Evolutionary conservation across 1,139 yeast species (phyloP).

Genomic region (Debaryomyces coudertii): DNA sequence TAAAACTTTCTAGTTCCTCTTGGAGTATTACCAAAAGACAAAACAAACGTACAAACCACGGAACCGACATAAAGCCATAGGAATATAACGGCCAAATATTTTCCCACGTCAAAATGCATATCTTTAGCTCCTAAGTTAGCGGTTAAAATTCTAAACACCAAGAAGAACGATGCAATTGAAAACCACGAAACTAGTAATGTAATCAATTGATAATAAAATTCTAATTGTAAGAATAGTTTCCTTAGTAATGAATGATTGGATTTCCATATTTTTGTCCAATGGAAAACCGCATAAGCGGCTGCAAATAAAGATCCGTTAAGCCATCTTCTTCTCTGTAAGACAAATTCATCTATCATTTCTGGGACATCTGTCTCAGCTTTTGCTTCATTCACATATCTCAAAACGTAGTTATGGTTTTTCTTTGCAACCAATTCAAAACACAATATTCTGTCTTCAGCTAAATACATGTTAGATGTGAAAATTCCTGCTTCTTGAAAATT

Average conservation of each 20-base stretch:
- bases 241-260: slow-evolving; percentile 66
- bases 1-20: slow-evolving; percentile 50
- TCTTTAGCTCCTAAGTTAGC: slow-evolving; percentile 54
- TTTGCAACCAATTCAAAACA: slow-evolving; percentile 86
- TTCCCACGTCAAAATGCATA: slow-evolving; percentile 49
- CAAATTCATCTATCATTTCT: slow-evolving; percentile 68
- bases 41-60: slow-evolving; percentile 47
- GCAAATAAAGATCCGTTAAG: slow-evolving; percentile 85
- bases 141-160: slow-evolving; percentile 69
- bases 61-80: slow-evolving; percentile 49
- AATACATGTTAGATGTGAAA: slow-evolving; percentile 80
- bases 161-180: slow-evolving; percentile 72
- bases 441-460: slow-evolving; percentile 82
- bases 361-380: slow-evolving; percentile 87
- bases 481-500: slow-evolving; percentile 59
- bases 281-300: slow-evolving; percentile 73
- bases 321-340: slow-evolving; percentile 83
- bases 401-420: slow-evolving; percentile 57
- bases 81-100: slow-evolving; percentile 44
- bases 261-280: slow-evolving; percentile 71
- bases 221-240: slow-evolving; percentile 65
- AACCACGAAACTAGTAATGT: slow-evolving; percentile 78
- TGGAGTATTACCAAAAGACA: slow-evolving; percentile 53
- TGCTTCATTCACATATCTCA: slow-evolving; percentile 74
- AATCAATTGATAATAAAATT: slow-evolving; percentile 69